phyloP scores from a whole-genome alignment of 208 protist species.

The Trypanosoma cruzi region DNA sequence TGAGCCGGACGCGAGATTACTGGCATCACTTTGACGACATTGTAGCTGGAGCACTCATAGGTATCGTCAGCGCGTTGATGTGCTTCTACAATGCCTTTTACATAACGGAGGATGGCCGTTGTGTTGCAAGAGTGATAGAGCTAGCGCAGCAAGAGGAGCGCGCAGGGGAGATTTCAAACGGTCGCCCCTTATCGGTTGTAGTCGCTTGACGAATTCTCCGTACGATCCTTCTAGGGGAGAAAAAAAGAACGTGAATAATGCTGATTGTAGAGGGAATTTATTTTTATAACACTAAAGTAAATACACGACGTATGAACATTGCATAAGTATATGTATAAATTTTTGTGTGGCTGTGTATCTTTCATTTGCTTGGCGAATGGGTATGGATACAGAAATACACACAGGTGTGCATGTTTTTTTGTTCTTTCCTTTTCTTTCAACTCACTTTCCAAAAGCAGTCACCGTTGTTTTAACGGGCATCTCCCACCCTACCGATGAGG shows the following conservation, averaged over 20 bases:
- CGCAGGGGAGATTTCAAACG: neutral
- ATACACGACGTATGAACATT: too few species aligned
- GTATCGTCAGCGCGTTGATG: slow-evolving; percentile 41
- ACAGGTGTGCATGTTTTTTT: neutral
- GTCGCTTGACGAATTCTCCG: neutral
- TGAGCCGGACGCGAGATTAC: slow-evolving; percentile 87
- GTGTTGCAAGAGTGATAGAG: slow-evolving; percentile 3
- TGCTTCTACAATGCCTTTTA: slow-evolving; percentile 33
- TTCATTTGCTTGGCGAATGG: neutral
- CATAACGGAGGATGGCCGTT: slow-evolving; percentile 3
- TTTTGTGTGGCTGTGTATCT: neutral
- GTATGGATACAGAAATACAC: neutral
- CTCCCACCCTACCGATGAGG: neutral
- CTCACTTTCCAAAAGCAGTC: neutral
- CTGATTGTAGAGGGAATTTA: too few species aligned
- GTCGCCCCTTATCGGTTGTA: neutral
- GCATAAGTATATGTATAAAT: neutral
- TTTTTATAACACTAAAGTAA: too few species aligned
- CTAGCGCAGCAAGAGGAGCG: neutral
- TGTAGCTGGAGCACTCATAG: slow-evolving; percentile 73
- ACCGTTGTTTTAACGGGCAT: neutral
- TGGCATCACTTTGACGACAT: slow-evolving; percentile 91
- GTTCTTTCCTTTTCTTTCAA: neutral
- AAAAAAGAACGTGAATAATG: too few species aligned
- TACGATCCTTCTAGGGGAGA: neutral